phyloP scores from a whole-genome alignment of 1,284 basidiomycete species.

The Apiotrichum brassicae region DNA sequence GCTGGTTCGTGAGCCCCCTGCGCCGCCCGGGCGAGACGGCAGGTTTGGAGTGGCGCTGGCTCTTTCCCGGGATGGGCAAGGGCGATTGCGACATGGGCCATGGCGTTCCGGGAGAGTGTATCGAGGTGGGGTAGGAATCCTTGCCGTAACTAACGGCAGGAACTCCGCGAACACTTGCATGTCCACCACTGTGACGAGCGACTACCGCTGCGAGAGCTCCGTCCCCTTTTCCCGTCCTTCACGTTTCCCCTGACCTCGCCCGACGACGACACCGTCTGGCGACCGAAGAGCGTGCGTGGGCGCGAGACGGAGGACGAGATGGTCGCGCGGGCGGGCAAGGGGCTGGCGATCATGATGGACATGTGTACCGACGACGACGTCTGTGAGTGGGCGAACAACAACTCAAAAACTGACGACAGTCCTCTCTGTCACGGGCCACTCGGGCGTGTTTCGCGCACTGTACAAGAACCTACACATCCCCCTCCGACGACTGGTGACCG shows the following conservation, averaged over 20 bases:
- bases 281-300: constrained; percentile 14
- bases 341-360: constrained; percentile 22
- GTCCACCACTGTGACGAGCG: constrained; percentile 31
- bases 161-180: constrained; percentile 34
- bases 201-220: constrained; percentile 11
- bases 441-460: constrained; percentile 26
- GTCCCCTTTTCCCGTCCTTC: constrained; percentile 23
- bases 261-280: constrained; percentile 28
- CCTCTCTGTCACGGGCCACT: constrained; percentile 30
- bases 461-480: constrained; percentile 27
- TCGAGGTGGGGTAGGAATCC: constrained; percentile 23
- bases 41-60: constrained; percentile 31
- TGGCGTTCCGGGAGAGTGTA: constrained; percentile 21
- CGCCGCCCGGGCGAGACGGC: constrained; percentile 30
- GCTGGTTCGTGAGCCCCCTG: constrained; percentile 29
- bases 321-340: constrained; percentile 20
- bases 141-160: constrained; percentile 12
- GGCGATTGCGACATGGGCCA: constrained; percentile 5
- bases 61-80: constrained; percentile 9
- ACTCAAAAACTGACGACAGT: constrained; percentile 1
- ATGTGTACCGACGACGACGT: constrained; percentile 12
- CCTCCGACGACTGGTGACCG: constrained; percentile 18
- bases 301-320: constrained; percentile 34
- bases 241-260: constrained; percentile 16
- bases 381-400: constrained; percentile 10